Evolutionary conservation across 257 asterid genomes (phyloP).

Genomic region (Petunia secreta): DNA sequence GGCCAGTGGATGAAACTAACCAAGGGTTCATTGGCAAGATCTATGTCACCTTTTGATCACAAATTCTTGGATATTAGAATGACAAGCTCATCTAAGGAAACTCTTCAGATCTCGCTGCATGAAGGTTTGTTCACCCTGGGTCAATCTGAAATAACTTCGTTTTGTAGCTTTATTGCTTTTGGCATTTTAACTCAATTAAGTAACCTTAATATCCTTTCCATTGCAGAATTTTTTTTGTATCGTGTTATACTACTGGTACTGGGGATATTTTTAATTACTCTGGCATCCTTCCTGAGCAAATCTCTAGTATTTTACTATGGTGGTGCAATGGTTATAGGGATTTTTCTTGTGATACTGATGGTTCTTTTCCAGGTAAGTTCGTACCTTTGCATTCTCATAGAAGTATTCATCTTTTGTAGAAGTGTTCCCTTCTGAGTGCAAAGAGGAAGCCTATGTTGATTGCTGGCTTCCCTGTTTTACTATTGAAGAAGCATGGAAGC

Average conservation of each 20-base stretch:
- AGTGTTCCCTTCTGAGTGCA: conserved; percentile 8
- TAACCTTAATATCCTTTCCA: conserved; percentile 14
- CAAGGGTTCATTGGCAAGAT: conserved; percentile 65
- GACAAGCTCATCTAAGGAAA: conserved; percentile 51
- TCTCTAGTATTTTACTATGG: conserved; percentile 81
- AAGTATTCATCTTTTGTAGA: neutral
- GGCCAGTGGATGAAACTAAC: conserved; percentile 80
- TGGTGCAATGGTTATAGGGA: conserved; percentile 80
- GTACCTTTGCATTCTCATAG: neutral
- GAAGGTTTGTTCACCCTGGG: conserved; percentile 65
- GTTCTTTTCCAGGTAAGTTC: conserved; percentile 82
- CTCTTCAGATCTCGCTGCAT: conserved; percentile 68
- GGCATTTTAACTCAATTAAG: conserved; percentile 13
- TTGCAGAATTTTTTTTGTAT: conserved; percentile 70
- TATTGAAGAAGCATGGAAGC: neutral
- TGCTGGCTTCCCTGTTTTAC: neutral
- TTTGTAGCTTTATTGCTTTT: neutral
- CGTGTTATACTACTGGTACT: conserved; percentile 67
- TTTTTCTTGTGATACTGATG: conserved; percentile 75
- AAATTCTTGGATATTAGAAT: conserved; percentile 74
- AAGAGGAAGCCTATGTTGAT: neutral
- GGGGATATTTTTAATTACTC: conserved; percentile 60
- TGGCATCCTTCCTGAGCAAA: conserved; percentile 77
- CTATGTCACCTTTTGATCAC: conserved; percentile 92
- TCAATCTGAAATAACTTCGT: neutral